Evolutionary conservation across 2,329 filamentous ascomycete genomes (phyloP).

Genomic region (Aspergillus texensis): DNA sequence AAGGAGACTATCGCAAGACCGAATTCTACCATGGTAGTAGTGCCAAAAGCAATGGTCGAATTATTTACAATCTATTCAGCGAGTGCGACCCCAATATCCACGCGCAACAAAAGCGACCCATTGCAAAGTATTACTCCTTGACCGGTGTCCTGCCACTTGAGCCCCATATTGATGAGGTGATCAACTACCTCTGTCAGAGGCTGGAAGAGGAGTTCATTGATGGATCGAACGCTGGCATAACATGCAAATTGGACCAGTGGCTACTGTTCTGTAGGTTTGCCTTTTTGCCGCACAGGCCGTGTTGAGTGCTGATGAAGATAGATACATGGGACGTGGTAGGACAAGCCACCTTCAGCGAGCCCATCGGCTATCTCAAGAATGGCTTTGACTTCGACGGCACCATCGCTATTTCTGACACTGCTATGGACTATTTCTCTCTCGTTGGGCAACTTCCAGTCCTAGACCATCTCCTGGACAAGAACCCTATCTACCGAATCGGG

Average conservation of each 20-base stretch:
- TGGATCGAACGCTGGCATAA: conserved; percentile 24
- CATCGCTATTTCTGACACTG: conserved; percentile 26
- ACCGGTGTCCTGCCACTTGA: conserved; percentile 28
- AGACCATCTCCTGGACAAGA: conserved; percentile 34
- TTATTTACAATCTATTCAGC: conserved; percentile 45
- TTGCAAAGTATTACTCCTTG: conserved; percentile 41
- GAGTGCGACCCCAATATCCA: conserved; percentile 37
- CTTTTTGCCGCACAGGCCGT: not conserved
- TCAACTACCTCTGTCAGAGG: conserved; percentile 33
- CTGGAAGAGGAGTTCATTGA: conserved; percentile 39
- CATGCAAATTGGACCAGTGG: conserved; percentile 47
- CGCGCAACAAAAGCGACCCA: conserved; percentile 40
- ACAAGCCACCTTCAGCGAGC: conserved; percentile 29
- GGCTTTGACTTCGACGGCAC: conserved; percentile 29
- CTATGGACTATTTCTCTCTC: conserved; percentile 29
- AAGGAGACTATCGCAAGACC: conserved; percentile 36
- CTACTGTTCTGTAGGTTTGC: conserved; percentile 41
- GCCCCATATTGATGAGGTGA: conserved; percentile 32
- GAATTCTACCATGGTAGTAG: conserved; percentile 43
- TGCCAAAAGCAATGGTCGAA: conserved; percentile 37
- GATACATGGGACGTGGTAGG: conserved; percentile 32
- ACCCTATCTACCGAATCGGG: conserved; percentile 30
- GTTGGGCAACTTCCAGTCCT: conserved; percentile 29
- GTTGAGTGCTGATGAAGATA: not conserved
- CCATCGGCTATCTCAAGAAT: conserved; percentile 30